Evolutionary conservation across 169 alveolate species (phyloP).

Genomic region (Plasmodium gaboni): DNA sequence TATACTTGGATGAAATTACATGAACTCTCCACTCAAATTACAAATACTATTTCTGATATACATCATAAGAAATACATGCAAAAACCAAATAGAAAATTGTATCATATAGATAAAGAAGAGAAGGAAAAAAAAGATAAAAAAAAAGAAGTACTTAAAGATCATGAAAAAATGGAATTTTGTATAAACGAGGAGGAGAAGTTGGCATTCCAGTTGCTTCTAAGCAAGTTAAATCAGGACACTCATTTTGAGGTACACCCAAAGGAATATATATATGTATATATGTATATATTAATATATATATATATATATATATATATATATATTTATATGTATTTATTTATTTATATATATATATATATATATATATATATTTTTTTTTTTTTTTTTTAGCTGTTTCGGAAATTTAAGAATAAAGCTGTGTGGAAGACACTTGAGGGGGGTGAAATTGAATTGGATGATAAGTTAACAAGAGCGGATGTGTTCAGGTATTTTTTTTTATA

Average conservation of each 20-base stretch:
- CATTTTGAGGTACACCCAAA: conserved; percentile 65
- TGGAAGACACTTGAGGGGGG: conserved; percentile 87
- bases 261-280: background rate
- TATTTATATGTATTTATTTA: background rate
- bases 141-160: background rate
- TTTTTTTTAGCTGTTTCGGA: conserved; percentile 76
- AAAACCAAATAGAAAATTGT: background rate
- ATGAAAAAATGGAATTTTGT: conserved; percentile 16
- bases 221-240: conserved; percentile 47
- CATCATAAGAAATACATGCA: conserved; percentile 34
- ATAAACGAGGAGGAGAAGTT: conserved; percentile 62
- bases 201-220: conserved; percentile 67
- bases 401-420: conserved; percentile 84
- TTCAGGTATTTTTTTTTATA: conserved; percentile 78
- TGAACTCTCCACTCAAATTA: conserved; percentile 35
- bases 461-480: conserved; percentile 83
- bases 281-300: background rate
- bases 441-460: conserved; percentile 86
- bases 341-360: background rate
- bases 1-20: conserved; percentile 69
- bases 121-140: conserved; percentile 14
- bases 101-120: conserved; percentile 2
- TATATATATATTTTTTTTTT: conserved; percentile 13
- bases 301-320: background rate
- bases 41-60: conserved; percentile 15